Evolutionary conservation across 352 stramenopile genomes (phyloP), one percentile per base, ranked within the genome.

Genomic region (Thraustochytrium sp.): DNA sequence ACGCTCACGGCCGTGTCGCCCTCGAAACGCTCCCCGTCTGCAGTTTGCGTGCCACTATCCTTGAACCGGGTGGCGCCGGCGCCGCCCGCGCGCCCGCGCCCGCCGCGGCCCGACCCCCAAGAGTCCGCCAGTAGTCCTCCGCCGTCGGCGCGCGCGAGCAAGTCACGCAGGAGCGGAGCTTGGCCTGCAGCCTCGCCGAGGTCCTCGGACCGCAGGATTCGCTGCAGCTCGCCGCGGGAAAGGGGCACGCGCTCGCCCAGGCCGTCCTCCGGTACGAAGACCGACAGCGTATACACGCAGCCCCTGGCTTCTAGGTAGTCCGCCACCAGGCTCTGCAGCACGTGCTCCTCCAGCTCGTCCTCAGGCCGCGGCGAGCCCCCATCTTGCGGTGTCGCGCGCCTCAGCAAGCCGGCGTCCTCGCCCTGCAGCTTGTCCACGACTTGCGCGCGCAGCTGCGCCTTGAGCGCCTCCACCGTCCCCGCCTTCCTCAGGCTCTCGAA

Each of bases 201-300:
- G n/a, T 55, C 65, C 13, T 3, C 65, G 37, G 68, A n/a, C 26
- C 21, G 23, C 3, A 80, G 48, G 9, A 80, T 63, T 21, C 48
- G 1, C 11, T 16, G 16, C 9, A 80, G 48, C 49, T 80, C 68
- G 4, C 44, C 68, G 9, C 68, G 34, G 16, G 31, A 44, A 8
- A 80, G 51, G 1, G 68, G 68, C 31, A 4, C 11, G 13, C 44
- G 13, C 5, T 44, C 31, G 18, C 40, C 68, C 36, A 80, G 31
- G 23, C 68, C 68, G 31, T 23, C 68, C 31, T 80, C 68, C 5
- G 68, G 68, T n/a, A 80, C 26, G 68, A 80, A 64, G 21, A 80
- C 68, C 34, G 48, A 65, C n/a, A 80, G 53, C 53, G 68, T 80
- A 3, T 65, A 80, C 0, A 44, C n/a, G 68, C 68, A 80, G 21